Evolutionary conservation across 805 yeast genomes (phyloP), one percentile per base, ranked within the genome.

Genomic region (Pichia deserticola): DNA sequence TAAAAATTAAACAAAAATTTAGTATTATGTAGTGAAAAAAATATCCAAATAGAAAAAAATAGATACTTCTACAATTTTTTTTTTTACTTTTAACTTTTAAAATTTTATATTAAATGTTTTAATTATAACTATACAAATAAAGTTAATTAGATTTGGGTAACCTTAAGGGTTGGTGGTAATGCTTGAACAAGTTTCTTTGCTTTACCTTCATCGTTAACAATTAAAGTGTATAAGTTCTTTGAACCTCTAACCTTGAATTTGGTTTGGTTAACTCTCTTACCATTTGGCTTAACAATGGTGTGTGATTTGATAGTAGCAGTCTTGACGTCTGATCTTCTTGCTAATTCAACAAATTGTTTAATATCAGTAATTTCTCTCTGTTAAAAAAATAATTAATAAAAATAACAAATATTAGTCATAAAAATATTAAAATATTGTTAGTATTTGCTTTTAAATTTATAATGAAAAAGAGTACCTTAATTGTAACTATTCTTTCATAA

Each of bases 211-310:
- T 93, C 98, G 79, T 86, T 82, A 69, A 93, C 92, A 64, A 86
- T 86, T 75, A 92, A 81, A 65, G 99, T 93, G 87, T 93, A 93
- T 71, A 89, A 83, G 81, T 86, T 74, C 74, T 80, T 89, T 60
- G 96, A 69, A 75, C 97, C 97, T 83, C 98, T 89, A 70, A 93
- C 88, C 87, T 93, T 93, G 90, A 93, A 93, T 79, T 93, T 93
- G 79, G 97, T 89, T 78, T 86, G 93, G 78, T 86, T 85, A 83
- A 79, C 79, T 63, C 78, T 77, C 80, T 85, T 85, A 74, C 93
- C 95, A 73, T 77, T 76, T 64, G 85, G 79, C 78, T 82, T 83
- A 69, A 84, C 65, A 76, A 85, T 84, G 72, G 79, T 74, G 89
- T 89, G 89, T 78, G 84, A 82, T 85, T 93, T 93, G 81, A 93